Evolutionary conservation across 2,329 filamentous ascomycete genomes (phyloP), one percentile per base, ranked within the genome.

Genomic region (Cladosporium sp.): DNA sequence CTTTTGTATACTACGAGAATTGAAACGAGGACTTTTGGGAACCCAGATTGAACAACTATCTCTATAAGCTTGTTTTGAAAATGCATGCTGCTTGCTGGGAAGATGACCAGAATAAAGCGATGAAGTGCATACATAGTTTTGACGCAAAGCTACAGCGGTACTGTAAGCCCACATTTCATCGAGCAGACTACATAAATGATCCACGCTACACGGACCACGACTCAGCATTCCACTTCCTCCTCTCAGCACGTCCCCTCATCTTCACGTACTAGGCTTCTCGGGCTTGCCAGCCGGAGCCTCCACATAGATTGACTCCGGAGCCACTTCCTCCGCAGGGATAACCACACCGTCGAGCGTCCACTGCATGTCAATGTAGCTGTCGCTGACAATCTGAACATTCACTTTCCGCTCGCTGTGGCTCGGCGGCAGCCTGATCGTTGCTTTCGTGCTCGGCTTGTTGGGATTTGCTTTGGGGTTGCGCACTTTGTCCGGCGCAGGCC

Each of bases 311-410:
- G 51, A 57, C 28, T 74, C 70, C 7, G 52, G 52, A 2, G 24
- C 55, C 15, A 74, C 73, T 68, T 65, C 72, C 1, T 74, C 75
- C 36, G 73, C 70, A 12, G 83, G 82, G 3, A 88, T 78, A 59
- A 85, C 83, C 8, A 88, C 79, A 3, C 80, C 81, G 21, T 80
- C 77, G 5, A 87, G 69, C 36, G 71, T 78, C 87, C 88, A 90
- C 71, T 83, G 81, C 84, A 98, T 87, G 0, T 91, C 92, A 38
- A 92, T 82, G 78, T 98, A 98, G 18, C 88, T 88, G 82, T 98
- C 95, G 78, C 94, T 98, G 21, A 95, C 82, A 2, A 97, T 88
- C 68, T 86, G 76, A 3, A 97, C 85, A 74, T 92, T 90, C 11
- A 96, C 78, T 75, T 85, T 90, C 72, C 88, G 87, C 15, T 80